Percentiles rank a stretch among this genome's conserved stretches.
phyloP scores from a whole-genome alignment of 805 yeast species.

The Priceomyces medius region DNA sequence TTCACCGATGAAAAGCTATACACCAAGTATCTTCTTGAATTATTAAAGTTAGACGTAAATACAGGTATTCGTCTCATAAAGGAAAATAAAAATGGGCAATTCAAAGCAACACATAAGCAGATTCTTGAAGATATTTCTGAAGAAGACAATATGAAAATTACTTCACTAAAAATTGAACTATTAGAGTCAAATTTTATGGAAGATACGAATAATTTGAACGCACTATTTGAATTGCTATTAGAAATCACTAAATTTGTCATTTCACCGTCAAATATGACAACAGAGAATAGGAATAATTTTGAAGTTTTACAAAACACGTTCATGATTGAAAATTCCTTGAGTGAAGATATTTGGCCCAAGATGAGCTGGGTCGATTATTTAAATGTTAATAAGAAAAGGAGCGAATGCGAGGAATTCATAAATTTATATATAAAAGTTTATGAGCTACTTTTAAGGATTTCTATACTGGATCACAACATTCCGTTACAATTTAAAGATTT shows the following conservation, averaged over 20 bases:
- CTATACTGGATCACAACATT: neutral
- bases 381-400: conserved; percentile 20
- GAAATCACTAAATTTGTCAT: conserved; percentile 24
- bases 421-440: conserved; percentile 31
- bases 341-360: conserved; percentile 35
- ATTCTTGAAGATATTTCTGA: conserved; percentile 31
- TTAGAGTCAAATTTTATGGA: conserved; percentile 30
- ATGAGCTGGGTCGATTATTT: conserved; percentile 39
- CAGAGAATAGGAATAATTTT: conserved; percentile 22
- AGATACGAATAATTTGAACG: conserved; percentile 9
- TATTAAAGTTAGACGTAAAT: conserved; percentile 27
- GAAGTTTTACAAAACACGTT: conserved; percentile 27
- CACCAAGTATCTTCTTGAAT: conserved; percentile 30
- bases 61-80: conserved; percentile 33
- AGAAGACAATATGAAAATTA: conserved; percentile 20
- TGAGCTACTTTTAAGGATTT: conserved; percentile 25
- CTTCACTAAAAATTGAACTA: conserved; percentile 33
- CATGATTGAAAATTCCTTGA: conserved; percentile 26
- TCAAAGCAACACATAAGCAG: conserved; percentile 24
- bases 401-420: conserved; percentile 28
- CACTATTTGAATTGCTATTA: conserved; percentile 22
- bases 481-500: neutral
- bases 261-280: conserved; percentile 13
- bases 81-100: conserved; percentile 23
- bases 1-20: conserved; percentile 24